Base-by-base conservation (phyloP, 163 green algal genomes). In the Coccomyxa subellipsoidea region DNA sequence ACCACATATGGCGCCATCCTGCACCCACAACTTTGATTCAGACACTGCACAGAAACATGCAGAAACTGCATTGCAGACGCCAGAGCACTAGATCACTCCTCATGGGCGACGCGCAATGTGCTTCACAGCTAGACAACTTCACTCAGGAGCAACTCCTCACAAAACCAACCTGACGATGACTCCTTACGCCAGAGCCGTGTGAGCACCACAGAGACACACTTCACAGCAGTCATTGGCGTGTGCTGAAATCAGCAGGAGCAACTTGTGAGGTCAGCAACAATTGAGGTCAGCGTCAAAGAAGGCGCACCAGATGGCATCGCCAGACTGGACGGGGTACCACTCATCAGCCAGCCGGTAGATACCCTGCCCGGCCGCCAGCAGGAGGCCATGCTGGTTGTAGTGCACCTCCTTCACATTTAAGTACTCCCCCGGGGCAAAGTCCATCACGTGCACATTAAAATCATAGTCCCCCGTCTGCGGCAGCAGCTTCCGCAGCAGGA, bases 391-490 rank as follows among this genome's bases (percentile, higher is more conserved):
- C 91, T 99, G 96, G 89, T 98, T 98, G 92, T 99, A 98, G 90
- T 99, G 96, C 38, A 98, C 1, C 38, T 83, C 84, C 91, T 98
- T 98, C 9, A 98, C 94, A 82, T 94, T 93, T 36, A 99, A 84
- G 84, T 94, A 92, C 88, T 98, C 92, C 25, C 94, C 92, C 2
- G 84, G 84, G 69, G 94, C 37, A 80, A 99, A 98, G 89, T 99
- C 96, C 96, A 99, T 98, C 77, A 98, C 88, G 84, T 98, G 95
- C 25, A 99, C 90, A 82, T 99, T 99, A 90, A 99, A 98, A 84
- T 99, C 94, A 80, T 96, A 98, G 21, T 95, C 89, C 21, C 83
- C 80, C 0, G 90, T 95, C 81, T 92, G 84, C 7, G 95, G 96
- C 32, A 99, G 90, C 80, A 98, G 90, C 92, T 98, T 98, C 69